phyloP scores from a whole-genome alignment of 177 flowering plant species.

The Vitis hybrid region DNA sequence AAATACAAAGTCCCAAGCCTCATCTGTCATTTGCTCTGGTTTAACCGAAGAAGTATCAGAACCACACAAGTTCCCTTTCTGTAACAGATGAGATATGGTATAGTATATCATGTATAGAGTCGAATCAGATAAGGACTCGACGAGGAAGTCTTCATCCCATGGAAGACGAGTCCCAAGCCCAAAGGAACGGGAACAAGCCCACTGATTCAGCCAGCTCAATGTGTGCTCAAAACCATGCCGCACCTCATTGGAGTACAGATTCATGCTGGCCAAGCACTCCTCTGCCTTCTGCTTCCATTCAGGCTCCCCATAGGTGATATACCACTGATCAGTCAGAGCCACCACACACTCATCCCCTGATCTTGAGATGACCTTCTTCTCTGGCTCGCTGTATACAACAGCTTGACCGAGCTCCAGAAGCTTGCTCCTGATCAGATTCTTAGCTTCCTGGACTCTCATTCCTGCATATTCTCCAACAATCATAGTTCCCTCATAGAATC shows the following conservation, averaged over 20 bases:
- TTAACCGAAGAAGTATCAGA: constrained; percentile 36
- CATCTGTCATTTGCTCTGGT: constrained; percentile 85
- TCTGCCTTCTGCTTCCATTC: constrained; percentile 75
- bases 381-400: constrained; percentile 87
- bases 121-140: constrained; percentile 91
- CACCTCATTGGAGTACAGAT: constrained; percentile 69
- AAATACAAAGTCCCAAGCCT: constrained; percentile 81
- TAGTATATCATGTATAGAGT: constrained; percentile 93
- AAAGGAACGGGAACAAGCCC: constrained; percentile 94
- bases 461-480: constrained; percentile 73
- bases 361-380: constrained; percentile 81
- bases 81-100: constrained; percentile 79
- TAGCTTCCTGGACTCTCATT: constrained; percentile 76
- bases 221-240: constrained; percentile 85
- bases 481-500: constrained; percentile 85
- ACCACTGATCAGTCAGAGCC: constrained; percentile 96
- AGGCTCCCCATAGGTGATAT: constrained; percentile 77
- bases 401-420: constrained; percentile 69
- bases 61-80: constrained; percentile 79
- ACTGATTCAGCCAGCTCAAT: constrained; percentile 79
- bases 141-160: constrained; percentile 87
- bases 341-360: constrained; percentile 97
- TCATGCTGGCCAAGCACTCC: constrained; percentile 76
- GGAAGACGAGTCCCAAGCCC: constrained; percentile 94
- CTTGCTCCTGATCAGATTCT: constrained; percentile 57